These are phyloP conservation scores for Westerdykella aurantiaca DNA, from an alignment of 2,329 filamentous ascomycete species.

Conservation along the genomic window DNA sequence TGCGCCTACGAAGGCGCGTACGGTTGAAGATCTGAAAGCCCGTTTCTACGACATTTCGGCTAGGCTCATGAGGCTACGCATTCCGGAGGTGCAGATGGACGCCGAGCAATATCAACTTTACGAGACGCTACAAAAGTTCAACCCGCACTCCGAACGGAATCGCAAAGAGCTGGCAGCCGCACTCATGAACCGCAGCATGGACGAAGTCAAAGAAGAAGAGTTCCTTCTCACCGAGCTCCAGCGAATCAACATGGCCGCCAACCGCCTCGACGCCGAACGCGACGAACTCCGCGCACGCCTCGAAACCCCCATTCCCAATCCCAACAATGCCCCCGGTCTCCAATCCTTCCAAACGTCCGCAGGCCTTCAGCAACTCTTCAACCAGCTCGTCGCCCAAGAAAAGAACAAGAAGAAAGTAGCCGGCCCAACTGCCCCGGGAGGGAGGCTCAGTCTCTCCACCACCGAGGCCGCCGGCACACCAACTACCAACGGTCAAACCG, in stretches of 20 bases:
- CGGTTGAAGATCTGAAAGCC: slow-evolving; percentile 84
- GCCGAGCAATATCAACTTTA: slow-evolving; percentile 75
- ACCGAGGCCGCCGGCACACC: slow-evolving; percentile 35
- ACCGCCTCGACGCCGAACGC: slow-evolving; percentile 80
- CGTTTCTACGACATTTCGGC: slow-evolving; percentile 82
- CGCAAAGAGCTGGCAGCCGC: slow-evolving; percentile 82
- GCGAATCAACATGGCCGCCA: slow-evolving; percentile 80
- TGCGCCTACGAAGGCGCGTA: slow-evolving; percentile 52
- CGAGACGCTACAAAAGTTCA: slow-evolving; percentile 81
- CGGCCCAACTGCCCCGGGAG: slow-evolving; percentile 10
- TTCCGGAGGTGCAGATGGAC: slow-evolving; percentile 59
- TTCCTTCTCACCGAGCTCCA: slow-evolving; percentile 84
- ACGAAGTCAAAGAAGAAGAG: slow-evolving; percentile 90
- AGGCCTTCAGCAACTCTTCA: slow-evolving; percentile 72
- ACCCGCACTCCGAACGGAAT: slow-evolving; percentile 68
- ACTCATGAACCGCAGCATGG: slow-evolving; percentile 70
- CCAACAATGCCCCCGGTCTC: slow-evolving; percentile 25
- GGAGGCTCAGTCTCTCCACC: slow-evolving; percentile 36
- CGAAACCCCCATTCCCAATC: slow-evolving; percentile 66
- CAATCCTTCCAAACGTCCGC: slow-evolving; percentile 70
- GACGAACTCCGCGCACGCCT: slow-evolving; percentile 81
- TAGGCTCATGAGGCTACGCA: slow-evolving; percentile 38
- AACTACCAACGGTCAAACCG: slow-evolving; percentile 19
- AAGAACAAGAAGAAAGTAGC: slow-evolving; percentile 77
- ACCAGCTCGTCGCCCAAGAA: slow-evolving; percentile 75